phyloP scores from a whole-genome alignment of 208 protist genomes.

The Sergeia podlipaevii region DNA sequence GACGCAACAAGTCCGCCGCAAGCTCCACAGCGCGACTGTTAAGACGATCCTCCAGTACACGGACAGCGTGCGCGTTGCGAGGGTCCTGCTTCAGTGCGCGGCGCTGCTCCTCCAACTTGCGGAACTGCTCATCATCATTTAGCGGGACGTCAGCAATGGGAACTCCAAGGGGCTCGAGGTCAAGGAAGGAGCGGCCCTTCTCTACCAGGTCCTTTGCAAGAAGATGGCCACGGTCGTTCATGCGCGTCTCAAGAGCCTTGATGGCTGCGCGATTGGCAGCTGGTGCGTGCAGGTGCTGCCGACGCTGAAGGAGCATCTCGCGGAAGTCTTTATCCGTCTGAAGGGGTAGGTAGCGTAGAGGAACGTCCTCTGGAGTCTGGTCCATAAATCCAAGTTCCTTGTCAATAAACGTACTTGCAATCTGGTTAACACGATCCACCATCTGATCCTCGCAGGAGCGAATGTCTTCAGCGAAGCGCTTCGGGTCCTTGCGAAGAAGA shows the following conservation, averaged over 20 bases:
- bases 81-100: slow-evolving; percentile 51
- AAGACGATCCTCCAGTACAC: slow-evolving; percentile 46
- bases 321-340: slow-evolving; percentile 63
- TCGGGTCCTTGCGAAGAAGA: slow-evolving; percentile 36
- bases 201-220: slow-evolving; percentile 63
- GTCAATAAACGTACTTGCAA: slow-evolving; percentile 55
- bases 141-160: slow-evolving; percentile 64
- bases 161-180: slow-evolving; percentile 62
- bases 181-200: slow-evolving; percentile 57
- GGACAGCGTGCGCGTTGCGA: slow-evolving; percentile 30
- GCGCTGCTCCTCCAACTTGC: slow-evolving; percentile 67
- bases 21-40: slow-evolving; percentile 56
- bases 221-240: slow-evolving; percentile 67
- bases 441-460: slow-evolving; percentile 68
- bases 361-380: slow-evolving; percentile 60
- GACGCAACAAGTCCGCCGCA: slow-evolving; percentile 37
- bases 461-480: slow-evolving; percentile 47
- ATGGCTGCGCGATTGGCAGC: slow-evolving; percentile 24
- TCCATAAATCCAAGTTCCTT: slow-evolving; percentile 79
- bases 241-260: slow-evolving; percentile 35
- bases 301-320: slow-evolving; percentile 48
- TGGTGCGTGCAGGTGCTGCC: slow-evolving; percentile 24
- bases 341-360: slow-evolving; percentile 71
- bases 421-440: slow-evolving; percentile 53
- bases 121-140: slow-evolving; percentile 66